Base-by-base conservation (phyloP, 192 early-diverging fungal species). In the Dissophora globulifera region DNA sequence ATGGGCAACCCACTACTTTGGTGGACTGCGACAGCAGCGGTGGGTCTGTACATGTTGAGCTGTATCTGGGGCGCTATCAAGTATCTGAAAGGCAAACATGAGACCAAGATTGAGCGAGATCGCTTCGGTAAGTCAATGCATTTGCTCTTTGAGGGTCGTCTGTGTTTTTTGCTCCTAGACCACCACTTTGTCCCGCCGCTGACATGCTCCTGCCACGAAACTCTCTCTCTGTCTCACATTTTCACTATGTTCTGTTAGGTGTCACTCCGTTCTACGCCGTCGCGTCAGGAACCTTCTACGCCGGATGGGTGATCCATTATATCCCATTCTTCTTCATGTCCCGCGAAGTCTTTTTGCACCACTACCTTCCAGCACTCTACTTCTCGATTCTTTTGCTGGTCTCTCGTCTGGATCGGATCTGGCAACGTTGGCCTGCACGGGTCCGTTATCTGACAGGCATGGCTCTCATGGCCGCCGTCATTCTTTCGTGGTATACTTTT, bases 301-400 rank as follows among this genome's bases (percentile, higher is more conserved):
- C 86, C 2, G 93, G 90, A 22, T 97, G 95, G 95, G 74, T 80
- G 11, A 76, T 95, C 31, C 95, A 97, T 81, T 96, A 92, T 72
- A 52, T 92, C n/a, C 93, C 94, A n/a, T 97, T 97, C 83, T 94
- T 92, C 74, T 78, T 94, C 35, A 94, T 96, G 93, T 82, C 82
- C 15, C 93, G 95, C 26, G 92, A 95, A 80, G 83, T 93, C 32
- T 95, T 95, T 67, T 69, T 96, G 17, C 95, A 97, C 69, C 95
- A 98, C 69, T 98, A 97, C 66, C 86, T 96, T 26, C 95, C 96
- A 3, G 88, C 94, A 2, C 82, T 97, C 17, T 96, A 95, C 81
- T 92, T 96, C 68, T 89, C 89, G 22, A 85, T 96, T 52, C 84
- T 97, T 33, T 78, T 88, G 2, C 53, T 95, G 19, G 90, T 89